These are phyloP conservation scores for Durotheca rogersii DNA, from an alignment of 495 filamentous ascomycete species.

Conservation along the genomic window DNA sequence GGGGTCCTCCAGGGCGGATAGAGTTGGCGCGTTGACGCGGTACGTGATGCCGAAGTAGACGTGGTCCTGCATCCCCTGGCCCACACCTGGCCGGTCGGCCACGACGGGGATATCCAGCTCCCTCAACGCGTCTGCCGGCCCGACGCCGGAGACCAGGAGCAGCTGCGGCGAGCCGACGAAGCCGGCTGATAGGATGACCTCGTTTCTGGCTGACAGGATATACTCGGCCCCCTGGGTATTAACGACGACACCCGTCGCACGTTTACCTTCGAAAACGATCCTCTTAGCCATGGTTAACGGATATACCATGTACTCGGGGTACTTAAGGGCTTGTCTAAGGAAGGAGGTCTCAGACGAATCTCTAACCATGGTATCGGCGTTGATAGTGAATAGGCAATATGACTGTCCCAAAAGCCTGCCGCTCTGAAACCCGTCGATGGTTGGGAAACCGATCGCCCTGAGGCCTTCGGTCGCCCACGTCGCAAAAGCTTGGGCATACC, in stretches of 20 bases:
- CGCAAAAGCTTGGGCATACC: conserved; percentile 27
- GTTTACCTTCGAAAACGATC: conserved; percentile 37
- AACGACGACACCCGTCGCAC: conserved; percentile 19
- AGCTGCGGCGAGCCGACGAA: conserved; percentile 53
- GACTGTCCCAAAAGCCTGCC: conserved; percentile 39
- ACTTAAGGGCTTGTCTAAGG: conserved; percentile 22
- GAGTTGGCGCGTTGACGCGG: conserved; percentile 31
- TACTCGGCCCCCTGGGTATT: conserved; percentile 15
- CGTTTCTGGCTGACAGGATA: conserved; percentile 34
- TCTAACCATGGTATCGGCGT: conserved; percentile 31
- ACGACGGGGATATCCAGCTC: conserved; percentile 44
- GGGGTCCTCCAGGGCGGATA: conserved; percentile 15
- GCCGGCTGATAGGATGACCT: conserved; percentile 52
- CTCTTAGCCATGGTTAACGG: conserved; percentile 37
- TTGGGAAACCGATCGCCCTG: conserved; percentile 35
- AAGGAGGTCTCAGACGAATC: conserved; percentile 30
- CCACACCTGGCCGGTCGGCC: conserved; percentile 48
- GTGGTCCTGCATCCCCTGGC: conserved; percentile 52
- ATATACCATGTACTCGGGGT: conserved; percentile 36
- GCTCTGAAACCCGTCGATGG: conserved; percentile 36
- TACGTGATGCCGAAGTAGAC: conserved; percentile 31
- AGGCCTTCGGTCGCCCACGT: conserved; percentile 41
- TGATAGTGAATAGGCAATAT: conserved; percentile 28
- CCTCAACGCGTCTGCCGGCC: conserved; percentile 41
- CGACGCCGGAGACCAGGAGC: conserved; percentile 57